Conservation (phyloP, 352 stramenopile species). For the Phytophthora colocasiae region DNA sequence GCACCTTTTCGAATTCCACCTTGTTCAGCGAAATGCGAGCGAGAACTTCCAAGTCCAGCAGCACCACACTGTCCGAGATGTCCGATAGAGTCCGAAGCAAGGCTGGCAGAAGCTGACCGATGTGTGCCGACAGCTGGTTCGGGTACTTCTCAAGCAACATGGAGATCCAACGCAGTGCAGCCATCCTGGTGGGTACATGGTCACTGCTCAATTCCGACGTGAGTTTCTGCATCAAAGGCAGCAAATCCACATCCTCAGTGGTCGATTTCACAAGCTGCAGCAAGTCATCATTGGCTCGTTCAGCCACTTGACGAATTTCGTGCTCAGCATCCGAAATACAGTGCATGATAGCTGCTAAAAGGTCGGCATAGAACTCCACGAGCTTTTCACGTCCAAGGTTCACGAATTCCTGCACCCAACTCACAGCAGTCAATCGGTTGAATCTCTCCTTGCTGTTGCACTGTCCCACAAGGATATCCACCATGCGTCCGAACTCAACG, state of each 20-base stretch:
- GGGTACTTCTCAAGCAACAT: conserved; percentile 99
- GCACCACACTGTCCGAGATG: conserved; percentile 95
- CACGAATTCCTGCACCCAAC: conserved; percentile 99
- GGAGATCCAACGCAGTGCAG: conserved; percentile 96
- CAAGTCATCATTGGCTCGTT: conserved; percentile 97
- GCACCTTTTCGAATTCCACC: conserved; percentile 91
- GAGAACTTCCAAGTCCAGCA: conserved; percentile 97
- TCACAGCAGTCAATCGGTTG: conserved; percentile 97
- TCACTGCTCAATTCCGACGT: conserved; percentile 95
- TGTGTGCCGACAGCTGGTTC: conserved; percentile 93
- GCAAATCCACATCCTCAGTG: conserved; percentile 89
- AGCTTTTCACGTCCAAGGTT: conserved; percentile 95
- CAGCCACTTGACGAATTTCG: conserved; percentile 96
- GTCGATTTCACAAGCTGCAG: conserved; percentile 95
- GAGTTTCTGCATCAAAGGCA: conserved; percentile 95
- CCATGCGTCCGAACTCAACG: conserved; percentile 98
- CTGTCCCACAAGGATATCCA: conserved; percentile 98
- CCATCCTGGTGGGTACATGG: conserved; percentile 97
- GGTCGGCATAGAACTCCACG: conserved; percentile 95
- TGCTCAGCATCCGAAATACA: conserved; percentile 98
- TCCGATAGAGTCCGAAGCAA: conserved; percentile 98
- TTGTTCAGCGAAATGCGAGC: conserved; percentile 95
- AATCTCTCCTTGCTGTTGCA: conserved; percentile 97
- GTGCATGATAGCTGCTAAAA: conserved; percentile 97
- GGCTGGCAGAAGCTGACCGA: conserved; percentile 93